phyloP scores from a whole-genome alignment of 768 basidiomycete genomes.

The Tricholoma flavovirens region DNA sequence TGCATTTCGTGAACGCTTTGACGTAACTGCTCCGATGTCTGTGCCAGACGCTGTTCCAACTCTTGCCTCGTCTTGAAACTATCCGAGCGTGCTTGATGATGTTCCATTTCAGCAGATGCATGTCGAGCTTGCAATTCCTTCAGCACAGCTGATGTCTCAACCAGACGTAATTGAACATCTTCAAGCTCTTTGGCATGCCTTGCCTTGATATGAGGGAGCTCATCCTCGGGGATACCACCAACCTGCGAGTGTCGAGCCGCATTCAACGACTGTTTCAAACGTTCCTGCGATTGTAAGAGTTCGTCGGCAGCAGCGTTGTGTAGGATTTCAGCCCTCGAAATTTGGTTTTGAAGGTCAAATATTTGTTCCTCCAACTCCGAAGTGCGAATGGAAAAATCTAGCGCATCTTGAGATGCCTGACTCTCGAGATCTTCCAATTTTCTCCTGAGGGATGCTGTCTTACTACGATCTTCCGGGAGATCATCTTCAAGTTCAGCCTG shows the following conservation, averaged over 20 bases:
- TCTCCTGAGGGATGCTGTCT: constrained; percentile 2
- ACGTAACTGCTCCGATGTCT: constrained; percentile 11
- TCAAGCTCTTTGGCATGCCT: constrained; percentile 33
- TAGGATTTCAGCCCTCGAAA: constrained; percentile 12
- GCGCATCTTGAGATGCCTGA: constrained; percentile 10
- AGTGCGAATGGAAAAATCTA: constrained; percentile 14
- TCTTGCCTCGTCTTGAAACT: constrained; percentile 24
- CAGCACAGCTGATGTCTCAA: constrained; percentile 28
- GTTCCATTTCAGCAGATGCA: constrained; percentile 27
- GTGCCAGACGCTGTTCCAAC: constrained; percentile 20
- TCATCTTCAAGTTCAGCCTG: constrained; percentile 9
- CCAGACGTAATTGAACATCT: constrained; percentile 31
- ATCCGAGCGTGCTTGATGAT: constrained; percentile 28
- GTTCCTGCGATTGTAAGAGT: constrained; percentile 22
- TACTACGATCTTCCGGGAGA: constrained; percentile 3
- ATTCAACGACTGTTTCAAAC: constrained; percentile 21
- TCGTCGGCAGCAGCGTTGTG: constrained; percentile 24
- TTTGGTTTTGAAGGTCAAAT: constrained; percentile 13
- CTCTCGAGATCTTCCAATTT: constrained; percentile 11
- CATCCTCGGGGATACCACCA: constrained; percentile 19
- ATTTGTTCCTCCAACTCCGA: constrained; percentile 20
- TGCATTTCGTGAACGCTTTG: constrained; percentile 7
- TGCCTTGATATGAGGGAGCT: constrained; percentile 27
- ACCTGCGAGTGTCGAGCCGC: constrained; percentile 19
- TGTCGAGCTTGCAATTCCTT: constrained; percentile 28